Evolutionary conservation across 1,284 basidiomycete genomes (phyloP).

Genomic region (Ganoderma leucocontextum): DNA sequence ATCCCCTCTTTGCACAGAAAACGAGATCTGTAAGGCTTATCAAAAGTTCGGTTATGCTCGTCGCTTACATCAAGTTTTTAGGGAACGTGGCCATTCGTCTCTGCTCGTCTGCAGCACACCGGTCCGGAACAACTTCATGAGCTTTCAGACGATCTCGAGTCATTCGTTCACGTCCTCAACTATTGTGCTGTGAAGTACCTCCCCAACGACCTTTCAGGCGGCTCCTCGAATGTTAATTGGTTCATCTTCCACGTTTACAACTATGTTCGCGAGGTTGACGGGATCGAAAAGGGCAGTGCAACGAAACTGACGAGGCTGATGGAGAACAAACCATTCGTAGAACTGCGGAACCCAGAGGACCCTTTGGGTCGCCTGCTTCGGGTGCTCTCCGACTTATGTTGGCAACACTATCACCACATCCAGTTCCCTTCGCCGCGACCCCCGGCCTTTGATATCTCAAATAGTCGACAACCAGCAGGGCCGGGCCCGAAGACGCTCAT

Average conservation of each 20-base stretch:
- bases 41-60: background rate
- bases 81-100: constrained; percentile 25
- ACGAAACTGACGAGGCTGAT: no score
- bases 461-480: no score
- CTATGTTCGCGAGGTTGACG: no score
- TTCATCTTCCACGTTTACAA: background rate
- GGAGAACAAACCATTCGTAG: no score
- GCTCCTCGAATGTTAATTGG: background rate
- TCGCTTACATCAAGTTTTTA: background rate
- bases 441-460: no score
- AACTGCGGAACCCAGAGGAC: no score
- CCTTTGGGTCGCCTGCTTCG: no score
- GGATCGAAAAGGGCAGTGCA: no score
- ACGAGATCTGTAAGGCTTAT: background rate
- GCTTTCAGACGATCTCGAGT: constrained; percentile 23
- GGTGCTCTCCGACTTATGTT: no score
- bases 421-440: no score
- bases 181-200: constrained; percentile 16
- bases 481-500: no score
- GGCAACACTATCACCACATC: no score
- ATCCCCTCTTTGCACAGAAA: background rate
- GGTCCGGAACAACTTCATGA: constrained; percentile 5
- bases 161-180: constrained; percentile 14
- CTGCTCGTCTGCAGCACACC: background rate
- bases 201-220: background rate